Base-by-base conservation (phyloP, 176 grass and related monocot genomes). In the Elymus sibiricus region DNA sequence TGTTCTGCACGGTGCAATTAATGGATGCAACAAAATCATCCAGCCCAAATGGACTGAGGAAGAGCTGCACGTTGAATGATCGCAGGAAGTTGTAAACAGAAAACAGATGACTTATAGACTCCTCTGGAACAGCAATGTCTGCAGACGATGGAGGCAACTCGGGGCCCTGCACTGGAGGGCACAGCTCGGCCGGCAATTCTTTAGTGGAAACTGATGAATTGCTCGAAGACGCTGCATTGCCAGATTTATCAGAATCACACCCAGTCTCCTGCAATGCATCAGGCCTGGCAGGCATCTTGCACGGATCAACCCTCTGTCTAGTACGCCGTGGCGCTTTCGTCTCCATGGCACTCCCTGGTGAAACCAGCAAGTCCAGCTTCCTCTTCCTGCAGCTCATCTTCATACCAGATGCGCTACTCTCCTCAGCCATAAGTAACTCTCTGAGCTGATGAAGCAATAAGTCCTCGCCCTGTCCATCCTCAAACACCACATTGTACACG, bases 81-180 rank as follows among this genome's bases (percentile, higher is more conserved):
- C 97, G 87, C 81, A 99, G 63, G 69, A 99, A 97, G 67, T 85
- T 96, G 85, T 99, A 99, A 66, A 99, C 97, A 79, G 94, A 97
- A 76, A 99, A 94, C 22, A 97, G 84, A 89, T 90, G 67, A 66
- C 92, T 87, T 79, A 94, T 96, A 38, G 90, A 88, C 74, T 99
- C 94, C 74, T 97, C 94, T 26, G 90, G 89, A 55, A 99, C 87
- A 77, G 85, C 85, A 78, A 99, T 87, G 47, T 94, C 94, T 13
- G 85, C 85, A 0, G 97, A 99, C 2, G 97, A 99, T 31, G 92
- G 92, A 38, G 97, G 97, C 88, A 98, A 86, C 74, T 90, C 89
- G 11, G 82, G 79, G 26, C 79, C 79, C 79, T 89, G 83, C 34
- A 89, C 71, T 43, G 88, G 86, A 15, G 11, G 49, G 28, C 77